Percentiles rank a stretch among this genome's conserved stretches.
These are phyloP conservation scores for Podospora fimiseda DNA, from an alignment of 495 filamentous ascomycete species.

Conservation along the genomic window DNA sequence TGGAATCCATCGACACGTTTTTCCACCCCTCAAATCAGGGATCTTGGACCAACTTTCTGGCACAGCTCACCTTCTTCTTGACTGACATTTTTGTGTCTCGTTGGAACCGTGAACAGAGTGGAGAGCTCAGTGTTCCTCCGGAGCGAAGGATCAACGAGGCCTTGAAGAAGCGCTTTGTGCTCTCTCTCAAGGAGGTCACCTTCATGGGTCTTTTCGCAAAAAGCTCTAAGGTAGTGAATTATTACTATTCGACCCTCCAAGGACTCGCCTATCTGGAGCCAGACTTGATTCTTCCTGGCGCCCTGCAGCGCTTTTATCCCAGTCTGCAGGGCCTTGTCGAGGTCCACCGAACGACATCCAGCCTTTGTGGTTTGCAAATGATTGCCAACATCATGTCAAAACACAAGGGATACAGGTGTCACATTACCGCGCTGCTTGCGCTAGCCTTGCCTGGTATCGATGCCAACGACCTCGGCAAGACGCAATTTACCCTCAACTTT, in stretches of 20 bases:
- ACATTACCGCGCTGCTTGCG: conserved; percentile 86
- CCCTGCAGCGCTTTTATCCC: conserved; percentile 92
- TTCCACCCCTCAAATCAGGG: conserved; percentile 98
- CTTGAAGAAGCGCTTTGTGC: conserved; percentile 82
- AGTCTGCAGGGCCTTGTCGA: conserved; percentile 94
- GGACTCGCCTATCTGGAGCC: conserved; percentile 86
- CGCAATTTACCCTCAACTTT: conserved; percentile 85
- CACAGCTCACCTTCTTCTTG: conserved; percentile 86
- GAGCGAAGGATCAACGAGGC: conserved; percentile 72
- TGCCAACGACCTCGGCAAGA: conserved; percentile 96
- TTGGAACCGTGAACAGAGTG: conserved; percentile 90
- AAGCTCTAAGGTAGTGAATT: conserved; percentile 82
- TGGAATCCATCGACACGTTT: conserved; percentile 96
- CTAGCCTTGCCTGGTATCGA: conserved; percentile 93
- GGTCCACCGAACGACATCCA: conserved; percentile 93
- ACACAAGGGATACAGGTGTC: conserved; percentile 88
- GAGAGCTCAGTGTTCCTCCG: conserved; percentile 76
- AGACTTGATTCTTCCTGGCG: conserved; percentile 85
- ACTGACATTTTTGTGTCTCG: conserved; percentile 96
- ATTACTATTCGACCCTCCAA: conserved; percentile 83
- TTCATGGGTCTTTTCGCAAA: conserved; percentile 99
- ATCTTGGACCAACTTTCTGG: conserved; percentile 80
- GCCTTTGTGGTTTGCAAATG: conserved; percentile 81
- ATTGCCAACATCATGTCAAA: conserved; percentile 82
- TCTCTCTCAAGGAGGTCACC: conserved; percentile 83